Percentiles rank a stretch among this genome's conserved stretches.
Conservation (phyloP, 768 basidiomycete species). For the Kwoniella dendrophila region DNA sequence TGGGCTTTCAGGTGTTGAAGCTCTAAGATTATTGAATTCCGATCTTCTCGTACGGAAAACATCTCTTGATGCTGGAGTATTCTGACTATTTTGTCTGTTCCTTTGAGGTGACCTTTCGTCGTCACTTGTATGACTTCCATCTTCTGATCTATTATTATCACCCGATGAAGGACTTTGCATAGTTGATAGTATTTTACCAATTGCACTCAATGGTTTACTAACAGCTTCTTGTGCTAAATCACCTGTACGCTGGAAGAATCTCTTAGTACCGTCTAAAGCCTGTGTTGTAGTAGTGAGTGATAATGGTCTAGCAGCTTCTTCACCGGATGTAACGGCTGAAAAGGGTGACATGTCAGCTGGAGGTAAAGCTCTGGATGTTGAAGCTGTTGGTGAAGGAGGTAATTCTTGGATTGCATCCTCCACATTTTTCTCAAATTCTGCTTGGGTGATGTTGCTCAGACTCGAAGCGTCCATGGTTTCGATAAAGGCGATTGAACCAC, state of each 20-base stretch:
- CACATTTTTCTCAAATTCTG: constrained; percentile 85
- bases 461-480: constrained; percentile 97
- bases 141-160: constrained; percentile 65
- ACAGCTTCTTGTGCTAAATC: constrained; percentile 66
- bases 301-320: constrained; percentile 84
- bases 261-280: constrained; percentile 70
- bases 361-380: constrained; percentile 58
- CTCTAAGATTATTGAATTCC: constrained; percentile 11
- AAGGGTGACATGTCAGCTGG: constrained; percentile 53
- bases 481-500: constrained; percentile 95
- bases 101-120: constrained; percentile 8
- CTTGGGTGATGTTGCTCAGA: constrained; percentile 88
- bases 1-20: constrained; percentile 21
- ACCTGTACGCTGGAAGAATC: constrained; percentile 84
- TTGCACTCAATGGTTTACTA: constrained; percentile 85
- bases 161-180: constrained; percentile 73
- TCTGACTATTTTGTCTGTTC: background rate
- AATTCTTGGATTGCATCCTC: constrained; percentile 65
- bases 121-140: constrained; percentile 11
- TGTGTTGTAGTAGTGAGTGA: constrained; percentile 62
- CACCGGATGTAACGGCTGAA: constrained; percentile 60
- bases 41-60: constrained; percentile 22
- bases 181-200: constrained; percentile 82
- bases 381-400: constrained; percentile 77
- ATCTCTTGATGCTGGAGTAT: constrained; percentile 16